Evolutionary conservation across 495 filamentous ascomycete genomes (phyloP), one percentile per base, ranked within the genome.

Genomic region (Amorphotheca resinae): DNA sequence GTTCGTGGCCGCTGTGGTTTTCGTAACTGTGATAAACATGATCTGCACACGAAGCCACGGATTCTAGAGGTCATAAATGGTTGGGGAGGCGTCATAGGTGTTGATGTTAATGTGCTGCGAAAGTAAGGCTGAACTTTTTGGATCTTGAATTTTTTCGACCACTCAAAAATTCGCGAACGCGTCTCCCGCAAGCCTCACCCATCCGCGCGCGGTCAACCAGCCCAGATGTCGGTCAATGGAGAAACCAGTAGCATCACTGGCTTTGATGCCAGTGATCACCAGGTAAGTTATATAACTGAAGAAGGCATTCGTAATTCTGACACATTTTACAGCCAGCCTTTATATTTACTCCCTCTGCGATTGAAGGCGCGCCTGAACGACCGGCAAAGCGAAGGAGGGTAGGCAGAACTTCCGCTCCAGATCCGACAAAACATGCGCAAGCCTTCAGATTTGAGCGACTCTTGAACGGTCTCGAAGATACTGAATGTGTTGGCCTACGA

Each of bases 381-480:
- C 76, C 81, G 23, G 55, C 69, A 35, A 87, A 89, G 56, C 67
- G 76, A 39, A 70, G 82, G 42, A 80, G 74, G 52, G 61, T 76
- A 9, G 50, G 59, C 0, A 61, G 11, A 28, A 11, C 25, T 11
- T 5, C 25, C 25, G 11, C 25, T 5, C 5, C 11, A 28, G 25
- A 58, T 42, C 58, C 53, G 11, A 25, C 51, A 56, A 26, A 55
- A 57, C 23, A 35, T 49, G 31, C n/a, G 38, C 37, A 3, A 55
- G 62, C 14, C 52, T 52, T 5, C 4, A 20, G 15, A 11, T 86
- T 87, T 46, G 65, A 72, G n/a, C 60, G 69, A 0, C 67, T 87
- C 35, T 59, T 89, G 15, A 65, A 68, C 39, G 82, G 81, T 0
- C 57, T 65, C 1, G 84, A 91, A 56, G 65, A 52, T 31, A 43